These are phyloP conservation scores for Rusavskia elegans DNA, from an alignment of 495 filamentous ascomycete genomes.

Conservation along the genomic window DNA sequence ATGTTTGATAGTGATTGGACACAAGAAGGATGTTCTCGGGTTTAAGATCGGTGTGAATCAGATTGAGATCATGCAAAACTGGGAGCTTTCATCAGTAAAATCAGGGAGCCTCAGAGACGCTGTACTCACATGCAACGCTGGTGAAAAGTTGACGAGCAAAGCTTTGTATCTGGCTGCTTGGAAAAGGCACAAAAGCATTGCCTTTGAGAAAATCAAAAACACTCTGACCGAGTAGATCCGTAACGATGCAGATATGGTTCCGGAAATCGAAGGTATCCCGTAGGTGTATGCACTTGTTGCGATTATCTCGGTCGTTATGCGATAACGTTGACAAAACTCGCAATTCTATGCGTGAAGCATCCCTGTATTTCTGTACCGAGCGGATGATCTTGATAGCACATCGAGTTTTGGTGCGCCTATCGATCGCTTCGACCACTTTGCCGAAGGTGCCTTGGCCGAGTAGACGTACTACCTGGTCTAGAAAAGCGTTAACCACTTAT, in stretches of 20 bases:
- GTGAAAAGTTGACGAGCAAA: slow-evolving; percentile 93
- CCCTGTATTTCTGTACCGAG: slow-evolving; percentile 93
- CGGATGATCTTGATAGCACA: slow-evolving; percentile 97
- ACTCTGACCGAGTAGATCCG: slow-evolving; percentile 86
- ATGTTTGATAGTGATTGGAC: slow-evolving; percentile 79
- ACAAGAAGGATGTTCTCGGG: slow-evolving; percentile 96
- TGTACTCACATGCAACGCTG: slow-evolving; percentile 85
- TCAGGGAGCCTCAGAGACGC: neutral
- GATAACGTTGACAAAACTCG: slow-evolving; percentile 81
- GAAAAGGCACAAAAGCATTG: slow-evolving; percentile 89
- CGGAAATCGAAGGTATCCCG: slow-evolving; percentile 96
- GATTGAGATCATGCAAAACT: slow-evolving; percentile 95
- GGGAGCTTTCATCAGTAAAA: slow-evolving; percentile 16
- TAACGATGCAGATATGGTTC: slow-evolving; percentile 98
- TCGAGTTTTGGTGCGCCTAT: slow-evolving; percentile 53
- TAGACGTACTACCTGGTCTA: slow-evolving; percentile 74
- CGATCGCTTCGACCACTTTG: slow-evolving; percentile 88
- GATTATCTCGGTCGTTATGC: slow-evolving; percentile 78
- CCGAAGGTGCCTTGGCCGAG: slow-evolving; percentile 96
- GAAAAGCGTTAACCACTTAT: slow-evolving; percentile 12
- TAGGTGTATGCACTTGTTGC: slow-evolving; percentile 93
- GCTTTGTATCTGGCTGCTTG: slow-evolving; percentile 95
- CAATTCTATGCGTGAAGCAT: slow-evolving; percentile 91
- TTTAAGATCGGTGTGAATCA: slow-evolving; percentile 96
- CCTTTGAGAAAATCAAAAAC: slow-evolving; percentile 97